phyloP scores from a whole-genome alignment of 2,329 filamentous ascomycete species.

The Colletotrichum sidae region DNA sequence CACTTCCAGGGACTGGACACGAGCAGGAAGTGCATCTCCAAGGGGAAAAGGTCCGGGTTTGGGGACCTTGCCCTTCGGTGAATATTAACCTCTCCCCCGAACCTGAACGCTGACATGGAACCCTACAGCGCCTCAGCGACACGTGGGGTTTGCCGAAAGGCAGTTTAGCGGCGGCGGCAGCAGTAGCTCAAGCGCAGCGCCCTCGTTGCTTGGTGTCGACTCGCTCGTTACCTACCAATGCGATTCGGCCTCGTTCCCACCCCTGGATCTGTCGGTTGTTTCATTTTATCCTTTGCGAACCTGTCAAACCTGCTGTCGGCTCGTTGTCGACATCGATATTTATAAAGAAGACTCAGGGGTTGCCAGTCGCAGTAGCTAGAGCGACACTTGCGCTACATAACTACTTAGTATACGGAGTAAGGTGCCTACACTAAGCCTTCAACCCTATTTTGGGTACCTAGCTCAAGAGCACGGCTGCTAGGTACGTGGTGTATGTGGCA shows the following conservation, averaged over 20 bases:
- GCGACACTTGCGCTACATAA: too few species aligned
- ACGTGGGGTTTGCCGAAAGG: slow-evolving; percentile 33
- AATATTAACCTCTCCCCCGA: slow-evolving; percentile 18
- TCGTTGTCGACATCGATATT: not conserved
- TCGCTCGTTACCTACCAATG: not conserved
- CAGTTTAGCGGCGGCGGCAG: slow-evolving; percentile 30
- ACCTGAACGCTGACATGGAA: slow-evolving; percentile 18
- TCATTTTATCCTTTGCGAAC: slow-evolving; percentile 19
- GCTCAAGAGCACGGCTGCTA: too few species aligned
- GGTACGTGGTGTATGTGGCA: not conserved
- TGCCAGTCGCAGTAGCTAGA: too few species aligned
- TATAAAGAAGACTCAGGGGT: too few species aligned
- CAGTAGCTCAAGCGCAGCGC: slow-evolving; percentile 24
- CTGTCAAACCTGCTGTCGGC: slow-evolving; percentile 15
- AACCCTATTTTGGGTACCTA: too few species aligned
- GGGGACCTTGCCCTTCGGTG: slow-evolving; percentile 23
- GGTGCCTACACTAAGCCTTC: too few species aligned
- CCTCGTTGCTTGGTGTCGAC: slow-evolving; percentile 1
- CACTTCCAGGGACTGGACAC: not conserved
- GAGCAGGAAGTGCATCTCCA: slow-evolving; percentile 13
- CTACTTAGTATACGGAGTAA: too few species aligned
- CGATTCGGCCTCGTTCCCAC: not conserved
- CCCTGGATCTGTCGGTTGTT: slow-evolving; percentile 10
- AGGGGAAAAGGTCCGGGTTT: slow-evolving; percentile 10
- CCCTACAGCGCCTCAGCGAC: slow-evolving; percentile 21